Conservation (phyloP, 169 alveolate species). For the Eimeria necatrix region DNA sequence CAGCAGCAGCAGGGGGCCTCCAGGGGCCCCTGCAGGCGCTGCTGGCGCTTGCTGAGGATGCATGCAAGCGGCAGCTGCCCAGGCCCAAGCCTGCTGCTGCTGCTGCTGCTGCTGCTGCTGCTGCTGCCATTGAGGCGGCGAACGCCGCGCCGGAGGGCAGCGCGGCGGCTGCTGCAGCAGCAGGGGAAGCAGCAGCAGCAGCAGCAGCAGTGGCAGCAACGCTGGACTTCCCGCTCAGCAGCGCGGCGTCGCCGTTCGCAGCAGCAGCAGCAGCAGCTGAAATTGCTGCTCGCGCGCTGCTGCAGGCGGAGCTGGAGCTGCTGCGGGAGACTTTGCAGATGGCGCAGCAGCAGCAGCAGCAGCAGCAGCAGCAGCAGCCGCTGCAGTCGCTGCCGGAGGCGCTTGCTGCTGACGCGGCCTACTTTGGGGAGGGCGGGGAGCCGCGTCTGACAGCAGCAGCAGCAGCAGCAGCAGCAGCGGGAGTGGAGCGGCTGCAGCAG, state of each 20-base stretch:
- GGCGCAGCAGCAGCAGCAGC: conserved; percentile 29
- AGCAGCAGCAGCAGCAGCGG: conserved; percentile 31
- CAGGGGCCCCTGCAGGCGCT: conserved; percentile 8
- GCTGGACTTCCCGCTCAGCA: background rate
- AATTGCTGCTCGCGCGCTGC: conserved; percentile 24
- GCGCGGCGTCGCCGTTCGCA: background rate
- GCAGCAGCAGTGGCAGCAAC: conserved; percentile 24
- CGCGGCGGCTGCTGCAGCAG: background rate
- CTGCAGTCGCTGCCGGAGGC: conserved; percentile 20
- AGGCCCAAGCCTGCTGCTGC: background rate
- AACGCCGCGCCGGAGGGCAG: background rate
- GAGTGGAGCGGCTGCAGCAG: background rate
- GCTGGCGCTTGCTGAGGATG: background rate
- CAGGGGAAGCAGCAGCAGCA: background rate
- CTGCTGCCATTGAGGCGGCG: background rate
- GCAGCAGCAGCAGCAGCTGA: conserved; percentile 53
- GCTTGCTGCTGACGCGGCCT: background rate
- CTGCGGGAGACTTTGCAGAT: conserved; percentile 7
- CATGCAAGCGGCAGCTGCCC: background rate
- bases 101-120: conserved; percentile 30
- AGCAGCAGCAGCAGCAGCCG: background rate
- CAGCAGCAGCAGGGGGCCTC: conserved; percentile 5
- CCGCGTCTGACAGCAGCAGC: conserved; percentile 30
- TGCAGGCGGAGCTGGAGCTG: conserved; percentile 45
- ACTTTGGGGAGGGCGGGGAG: conserved; percentile 7